Conservation (phyloP, 345 rosid genomes). For the Salix dunnii region DNA sequence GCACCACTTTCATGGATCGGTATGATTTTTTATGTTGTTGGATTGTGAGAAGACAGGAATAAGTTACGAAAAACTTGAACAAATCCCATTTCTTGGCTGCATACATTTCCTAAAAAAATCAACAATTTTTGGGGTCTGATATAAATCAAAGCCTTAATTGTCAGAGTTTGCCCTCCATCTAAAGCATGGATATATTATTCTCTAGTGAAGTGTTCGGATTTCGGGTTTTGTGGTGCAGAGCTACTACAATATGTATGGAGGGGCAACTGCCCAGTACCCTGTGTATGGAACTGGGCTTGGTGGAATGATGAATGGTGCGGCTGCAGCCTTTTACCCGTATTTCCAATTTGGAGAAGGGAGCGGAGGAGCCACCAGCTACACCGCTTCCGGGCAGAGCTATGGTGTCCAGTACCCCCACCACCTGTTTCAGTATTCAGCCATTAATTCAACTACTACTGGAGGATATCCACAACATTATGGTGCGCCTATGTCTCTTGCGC, state of each 20-base stretch:
- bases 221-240: constrained; percentile 38
- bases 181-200: not conserved
- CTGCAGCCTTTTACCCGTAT: constrained; percentile 75
- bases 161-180: no score
- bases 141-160: no score
- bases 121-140: no score
- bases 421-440: constrained; percentile 66
- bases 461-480: constrained; percentile 72
- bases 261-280: constrained; percentile 68
- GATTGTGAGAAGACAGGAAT: not conserved
- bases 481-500: constrained; percentile 75
- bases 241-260: constrained; percentile 81
- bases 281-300: constrained; percentile 68
- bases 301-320: constrained; percentile 51
- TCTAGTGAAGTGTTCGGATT: not conserved
- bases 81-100: not conserved
- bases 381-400: constrained; percentile 49
- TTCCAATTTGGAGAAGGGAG: constrained; percentile 74
- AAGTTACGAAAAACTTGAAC: not conserved
- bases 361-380: constrained; percentile 53
- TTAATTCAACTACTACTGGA: constrained; percentile 38
- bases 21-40: not conserved
- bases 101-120: not conserved
- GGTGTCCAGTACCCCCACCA: constrained; percentile 76
- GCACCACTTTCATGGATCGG: not conserved